phyloP scores from a whole-genome alignment of 306 rosid genomes.

The Quillaja saponaria region DNA sequence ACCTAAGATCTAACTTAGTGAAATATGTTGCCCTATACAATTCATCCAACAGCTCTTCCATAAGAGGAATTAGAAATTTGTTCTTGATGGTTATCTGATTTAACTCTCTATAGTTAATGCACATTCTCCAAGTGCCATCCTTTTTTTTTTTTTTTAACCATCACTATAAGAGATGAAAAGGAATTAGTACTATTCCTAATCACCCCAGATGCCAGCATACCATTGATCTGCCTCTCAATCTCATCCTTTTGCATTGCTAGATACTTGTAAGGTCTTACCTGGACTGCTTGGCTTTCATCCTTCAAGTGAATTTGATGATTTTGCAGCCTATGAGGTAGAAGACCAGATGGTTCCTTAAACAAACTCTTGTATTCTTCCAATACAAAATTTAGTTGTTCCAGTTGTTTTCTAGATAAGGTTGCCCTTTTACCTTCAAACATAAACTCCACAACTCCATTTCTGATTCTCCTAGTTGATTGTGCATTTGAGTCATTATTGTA shows the following conservation, averaged over 20 bases:
- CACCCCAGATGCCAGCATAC: not conserved
- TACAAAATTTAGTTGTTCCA: too few relatives aligned
- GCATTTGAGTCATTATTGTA: too few relatives aligned
- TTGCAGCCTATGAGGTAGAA: not conserved
- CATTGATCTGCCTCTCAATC: not conserved
- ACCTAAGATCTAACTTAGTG: not conserved
- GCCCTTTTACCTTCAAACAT: too few relatives aligned
- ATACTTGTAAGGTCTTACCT: not conserved
- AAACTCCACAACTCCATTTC: too few relatives aligned
- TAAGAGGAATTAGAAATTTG: not conserved
- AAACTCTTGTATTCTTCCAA: too few relatives aligned
- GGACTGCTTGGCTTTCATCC: not conserved
- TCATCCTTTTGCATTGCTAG: not conserved
- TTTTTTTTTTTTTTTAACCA: not conserved
- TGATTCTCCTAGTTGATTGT: too few relatives aligned
- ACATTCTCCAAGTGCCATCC: not conserved
- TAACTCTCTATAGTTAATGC: not conserved
- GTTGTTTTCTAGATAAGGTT: too few relatives aligned
- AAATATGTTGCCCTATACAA: not conserved
- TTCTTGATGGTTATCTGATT: not conserved
- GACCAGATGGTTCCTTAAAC: not conserved
- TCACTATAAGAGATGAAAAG: not conserved
- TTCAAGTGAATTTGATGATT: not conserved
- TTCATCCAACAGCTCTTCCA: not conserved
- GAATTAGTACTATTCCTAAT: not conserved